Conservation (phyloP, 768 basidiomycete genomes). For the Lentinula sp. region DNA sequence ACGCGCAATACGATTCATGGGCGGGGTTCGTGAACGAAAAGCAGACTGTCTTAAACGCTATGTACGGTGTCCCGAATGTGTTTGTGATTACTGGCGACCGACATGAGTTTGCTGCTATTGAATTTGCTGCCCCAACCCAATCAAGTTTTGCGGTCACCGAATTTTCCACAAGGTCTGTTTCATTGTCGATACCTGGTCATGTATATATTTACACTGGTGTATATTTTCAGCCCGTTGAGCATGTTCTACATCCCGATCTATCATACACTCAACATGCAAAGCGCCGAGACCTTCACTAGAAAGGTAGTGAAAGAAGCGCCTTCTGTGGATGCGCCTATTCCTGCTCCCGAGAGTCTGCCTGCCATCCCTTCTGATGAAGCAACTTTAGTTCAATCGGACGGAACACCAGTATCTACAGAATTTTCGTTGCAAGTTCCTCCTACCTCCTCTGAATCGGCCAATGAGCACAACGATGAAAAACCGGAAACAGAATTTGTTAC, state of each 20-base stretch:
- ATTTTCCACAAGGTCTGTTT: slow-evolving; percentile 46
- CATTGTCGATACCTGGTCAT: not conserved
- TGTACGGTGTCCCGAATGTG: slow-evolving; percentile 67
- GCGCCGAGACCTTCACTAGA: slow-evolving; percentile 34
- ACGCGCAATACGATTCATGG: slow-evolving; percentile 65
- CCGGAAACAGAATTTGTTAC: not conserved
- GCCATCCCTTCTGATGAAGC: not conserved
- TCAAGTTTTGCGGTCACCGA: slow-evolving; percentile 44
- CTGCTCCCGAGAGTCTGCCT: not conserved
- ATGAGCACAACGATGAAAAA: slow-evolving; percentile 12
- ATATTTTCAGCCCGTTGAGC: slow-evolving; percentile 44
- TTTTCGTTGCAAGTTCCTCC: not conserved
- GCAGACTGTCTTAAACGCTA: slow-evolving; percentile 43
- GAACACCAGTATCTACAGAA: not conserved
- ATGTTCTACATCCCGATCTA: slow-evolving; percentile 64
- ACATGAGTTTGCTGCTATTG: slow-evolving; percentile 74
- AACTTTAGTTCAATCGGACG: not conserved
- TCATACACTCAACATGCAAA: slow-evolving; percentile 42
- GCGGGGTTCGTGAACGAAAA: slow-evolving; percentile 59
- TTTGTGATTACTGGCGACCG: slow-evolving; percentile 68
- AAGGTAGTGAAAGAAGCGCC: slow-evolving; percentile 5
- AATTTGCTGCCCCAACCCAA: slow-evolving; percentile 38
- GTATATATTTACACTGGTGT: not conserved
- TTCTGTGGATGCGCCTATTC: not conserved
- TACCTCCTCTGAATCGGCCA: not conserved